Percentiles rank a stretch among this genome's conserved stretches.
phyloP scores from a whole-genome alignment of 768 basidiomycete genomes.

The Nidularia pulvinata region DNA sequence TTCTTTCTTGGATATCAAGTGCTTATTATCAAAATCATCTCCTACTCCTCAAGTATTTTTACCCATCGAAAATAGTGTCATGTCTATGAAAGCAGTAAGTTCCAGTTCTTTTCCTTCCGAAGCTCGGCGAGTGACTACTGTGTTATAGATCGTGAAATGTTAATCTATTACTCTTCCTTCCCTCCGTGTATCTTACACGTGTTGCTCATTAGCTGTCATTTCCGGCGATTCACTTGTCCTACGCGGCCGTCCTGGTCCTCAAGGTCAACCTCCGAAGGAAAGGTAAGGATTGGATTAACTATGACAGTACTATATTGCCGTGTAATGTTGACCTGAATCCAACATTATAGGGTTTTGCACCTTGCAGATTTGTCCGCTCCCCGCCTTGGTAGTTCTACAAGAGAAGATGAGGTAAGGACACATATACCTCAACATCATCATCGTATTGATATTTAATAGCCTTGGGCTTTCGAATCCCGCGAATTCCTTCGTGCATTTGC shows the following conservation, averaged over 20 bases:
- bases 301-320: background rate
- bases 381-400: slow-evolving; percentile 74
- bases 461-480: slow-evolving; percentile 91
- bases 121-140: background rate
- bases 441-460: slow-evolving; percentile 36
- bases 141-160: slow-evolving; percentile 61
- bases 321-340: slow-evolving; percentile 2
- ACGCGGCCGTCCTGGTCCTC: slow-evolving; percentile 72
- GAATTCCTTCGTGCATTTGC: slow-evolving; percentile 86
- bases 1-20: too few species aligned
- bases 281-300: slow-evolving; percentile 51
- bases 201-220: slow-evolving; percentile 63
- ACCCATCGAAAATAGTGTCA: too few species aligned
- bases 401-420: slow-evolving; percentile 82
- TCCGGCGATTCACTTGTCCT: slow-evolving; percentile 91
- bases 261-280: slow-evolving; percentile 91
- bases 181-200: slow-evolving; percentile 15
- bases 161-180: background rate
- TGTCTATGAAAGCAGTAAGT: slow-evolving; percentile 81
- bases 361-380: slow-evolving; percentile 88
- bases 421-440: slow-evolving; percentile 1
- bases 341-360: slow-evolving; percentile 69
- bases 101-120: background rate
- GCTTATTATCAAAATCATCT: too few species aligned
- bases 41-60: too few species aligned